phyloP scores from a whole-genome alignment of 495 filamentous ascomycete species.

The Lasiosphaeris hirsuta region DNA sequence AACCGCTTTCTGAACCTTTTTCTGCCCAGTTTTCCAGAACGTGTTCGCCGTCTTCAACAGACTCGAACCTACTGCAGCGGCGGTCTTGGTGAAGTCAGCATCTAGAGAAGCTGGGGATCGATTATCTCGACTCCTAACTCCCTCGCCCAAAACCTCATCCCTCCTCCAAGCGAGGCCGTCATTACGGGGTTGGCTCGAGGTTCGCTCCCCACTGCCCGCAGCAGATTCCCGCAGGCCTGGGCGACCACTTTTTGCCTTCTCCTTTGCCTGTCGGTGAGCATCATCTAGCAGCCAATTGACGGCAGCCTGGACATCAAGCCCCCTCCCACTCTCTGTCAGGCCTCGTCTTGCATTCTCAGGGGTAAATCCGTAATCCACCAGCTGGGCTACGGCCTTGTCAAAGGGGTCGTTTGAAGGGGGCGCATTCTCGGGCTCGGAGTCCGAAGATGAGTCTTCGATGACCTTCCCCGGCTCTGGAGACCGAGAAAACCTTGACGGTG shows the following conservation, averaged over 20 bases:
- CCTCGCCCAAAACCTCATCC: constrained; percentile 30
- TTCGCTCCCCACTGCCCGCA: constrained; percentile 22
- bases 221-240: constrained; percentile 17
- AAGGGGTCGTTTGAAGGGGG: constrained; percentile 52
- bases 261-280: constrained; percentile 73
- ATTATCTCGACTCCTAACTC: constrained; percentile 50
- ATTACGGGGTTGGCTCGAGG: constrained; percentile 34
- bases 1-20: constrained; percentile 92
- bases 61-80: constrained; percentile 76
- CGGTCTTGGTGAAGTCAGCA: constrained; percentile 73
- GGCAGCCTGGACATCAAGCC: constrained; percentile 79
- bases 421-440: constrained; percentile 35
- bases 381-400: constrained; percentile 79
- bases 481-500: constrained; percentile 20
- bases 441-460: constrained; percentile 44
- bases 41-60: constrained; percentile 91
- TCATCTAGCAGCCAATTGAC: constrained; percentile 88
- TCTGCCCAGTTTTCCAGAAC: constrained; percentile 89
- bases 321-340: constrained; percentile 71
- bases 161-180: constrained; percentile 37
- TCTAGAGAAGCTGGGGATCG: constrained; percentile 61
- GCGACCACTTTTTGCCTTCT: constrained; percentile 36
- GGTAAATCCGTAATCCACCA: constrained; percentile 94
- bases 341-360: constrained; percentile 75
- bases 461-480: constrained; percentile 43